Evolutionary conservation across 768 basidiomycete genomes (phyloP).

Genomic region (Boletus subparvulus): DNA sequence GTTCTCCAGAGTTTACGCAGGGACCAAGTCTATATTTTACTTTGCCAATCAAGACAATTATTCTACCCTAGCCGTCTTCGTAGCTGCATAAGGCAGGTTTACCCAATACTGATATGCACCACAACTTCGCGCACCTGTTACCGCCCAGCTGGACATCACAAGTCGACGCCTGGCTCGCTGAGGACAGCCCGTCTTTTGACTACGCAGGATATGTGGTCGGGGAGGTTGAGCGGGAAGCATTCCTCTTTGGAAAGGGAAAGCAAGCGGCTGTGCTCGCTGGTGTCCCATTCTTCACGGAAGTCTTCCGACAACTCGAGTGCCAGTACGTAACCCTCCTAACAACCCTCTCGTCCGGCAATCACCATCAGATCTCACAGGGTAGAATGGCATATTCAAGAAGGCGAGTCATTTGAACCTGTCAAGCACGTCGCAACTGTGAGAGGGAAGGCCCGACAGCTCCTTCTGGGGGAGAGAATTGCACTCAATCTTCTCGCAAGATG

Average conservation of each 20-base stretch:
- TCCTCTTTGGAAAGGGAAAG: conserved; percentile 87
- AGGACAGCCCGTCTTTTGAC: conserved; percentile 96
- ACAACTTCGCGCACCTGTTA: conserved; percentile 62
- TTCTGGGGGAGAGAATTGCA: conserved; percentile 90
- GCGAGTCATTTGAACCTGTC: conserved; percentile 75
- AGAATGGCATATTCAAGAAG: conserved; percentile 91
- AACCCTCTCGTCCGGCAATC: neutral
- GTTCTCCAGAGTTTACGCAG: neutral
- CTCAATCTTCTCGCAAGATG: conserved; percentile 93
- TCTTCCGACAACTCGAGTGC: conserved; percentile 88
- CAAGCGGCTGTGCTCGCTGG: conserved; percentile 82
- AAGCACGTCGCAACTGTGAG: conserved; percentile 87
- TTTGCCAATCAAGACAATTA: neutral
- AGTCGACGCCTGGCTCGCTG: conserved; percentile 79
- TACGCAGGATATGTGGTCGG: conserved; percentile 97
- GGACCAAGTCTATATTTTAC: neutral
- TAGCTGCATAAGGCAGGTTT: neutral
- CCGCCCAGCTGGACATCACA: conserved; percentile 91
- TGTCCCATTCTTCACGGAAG: conserved; percentile 91
- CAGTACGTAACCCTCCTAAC: conserved; percentile 53
- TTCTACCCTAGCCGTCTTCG: neutral
- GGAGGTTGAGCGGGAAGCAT: conserved; percentile 81
- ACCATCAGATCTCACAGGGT: conserved; percentile 52
- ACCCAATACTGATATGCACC: conserved; percentile 15
- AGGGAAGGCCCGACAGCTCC: conserved; percentile 83